These are phyloP conservation scores for Inga laurina DNA, from an alignment of 306 rosid species.

Conservation along the genomic window DNA sequence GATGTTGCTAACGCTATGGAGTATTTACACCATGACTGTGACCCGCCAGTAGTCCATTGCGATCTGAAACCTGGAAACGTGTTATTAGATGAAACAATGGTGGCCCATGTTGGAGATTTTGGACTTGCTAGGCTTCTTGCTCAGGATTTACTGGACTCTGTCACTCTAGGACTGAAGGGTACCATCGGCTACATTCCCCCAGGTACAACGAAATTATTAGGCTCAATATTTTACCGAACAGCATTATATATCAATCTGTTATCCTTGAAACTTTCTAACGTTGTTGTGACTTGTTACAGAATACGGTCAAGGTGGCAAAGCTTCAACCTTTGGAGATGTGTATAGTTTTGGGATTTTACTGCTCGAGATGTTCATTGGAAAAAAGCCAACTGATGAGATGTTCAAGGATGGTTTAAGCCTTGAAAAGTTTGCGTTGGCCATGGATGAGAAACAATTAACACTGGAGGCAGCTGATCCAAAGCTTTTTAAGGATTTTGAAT, in stretches of 20 bases:
- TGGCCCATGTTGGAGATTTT: slow-evolving; percentile 54
- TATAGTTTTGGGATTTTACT: slow-evolving; percentile 48
- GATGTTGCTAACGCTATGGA: slow-evolving; percentile 52
- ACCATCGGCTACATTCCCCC: slow-evolving; percentile 54
- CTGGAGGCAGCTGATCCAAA: slow-evolving; percentile 23
- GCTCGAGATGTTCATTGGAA: slow-evolving; percentile 40
- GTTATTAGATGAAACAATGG: slow-evolving; percentile 43
- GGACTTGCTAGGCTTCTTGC: slow-evolving; percentile 47
- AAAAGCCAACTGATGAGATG: slow-evolving; percentile 47
- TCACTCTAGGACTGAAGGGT: slow-evolving; percentile 42
- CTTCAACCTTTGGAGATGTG: slow-evolving; percentile 47
- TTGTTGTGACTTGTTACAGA: slow-evolving; percentile 33
- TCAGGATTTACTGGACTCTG: slow-evolving; percentile 30
- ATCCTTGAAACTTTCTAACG: neutral
- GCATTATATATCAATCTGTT: neutral
- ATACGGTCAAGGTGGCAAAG: slow-evolving; percentile 44
- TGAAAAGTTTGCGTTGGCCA: slow-evolving; percentile 15
- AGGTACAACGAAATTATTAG: slow-evolving; percentile 23
- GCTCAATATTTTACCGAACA: no score
- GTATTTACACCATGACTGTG: slow-evolving; percentile 50
- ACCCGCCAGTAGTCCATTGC: slow-evolving; percentile 51
- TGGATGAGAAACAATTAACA: slow-evolving; percentile 25
- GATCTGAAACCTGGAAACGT: slow-evolving; percentile 52
- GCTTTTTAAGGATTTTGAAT: slow-evolving; percentile 26
- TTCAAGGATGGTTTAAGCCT: slow-evolving; percentile 48